Evolutionary conservation across 768 basidiomycete species (phyloP).

Genomic region (Lyophyllum atratum): DNA sequence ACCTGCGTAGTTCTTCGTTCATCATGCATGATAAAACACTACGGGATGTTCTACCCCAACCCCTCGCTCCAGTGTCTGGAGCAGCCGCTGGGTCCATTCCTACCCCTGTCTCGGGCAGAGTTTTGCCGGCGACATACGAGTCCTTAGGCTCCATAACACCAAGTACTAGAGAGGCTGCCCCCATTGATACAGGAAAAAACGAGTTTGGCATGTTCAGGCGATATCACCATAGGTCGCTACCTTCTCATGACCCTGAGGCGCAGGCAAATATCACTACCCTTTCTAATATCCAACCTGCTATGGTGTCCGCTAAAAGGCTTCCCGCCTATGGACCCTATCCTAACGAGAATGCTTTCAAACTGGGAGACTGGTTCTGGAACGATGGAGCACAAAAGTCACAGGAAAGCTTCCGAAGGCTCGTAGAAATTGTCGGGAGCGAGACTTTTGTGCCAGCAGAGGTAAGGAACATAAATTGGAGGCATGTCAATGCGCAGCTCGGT

Average conservation of each 20-base stretch:
- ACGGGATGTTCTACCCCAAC: background rate
- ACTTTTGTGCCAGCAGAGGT: slow-evolving; percentile 9
- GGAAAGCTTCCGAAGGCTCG: slow-evolving; percentile 12
- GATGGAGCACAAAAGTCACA: slow-evolving; percentile 19
- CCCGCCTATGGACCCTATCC: slow-evolving; percentile 8
- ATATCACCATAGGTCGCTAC: background rate
- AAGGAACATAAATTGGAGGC: slow-evolving; percentile 3
- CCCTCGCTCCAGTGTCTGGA: background rate
- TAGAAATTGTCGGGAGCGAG: slow-evolving; percentile 6
- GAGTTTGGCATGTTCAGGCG: slow-evolving; percentile 3
- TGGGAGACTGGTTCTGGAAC: slow-evolving; percentile 23
- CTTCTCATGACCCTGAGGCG: slow-evolving; percentile 9
- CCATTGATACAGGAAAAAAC: background rate
- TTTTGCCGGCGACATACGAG: background rate
- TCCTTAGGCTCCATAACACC: background rate
- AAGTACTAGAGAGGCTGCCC: background rate
- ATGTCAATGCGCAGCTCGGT: slow-evolving; percentile 2
- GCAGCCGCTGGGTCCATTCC: background rate
- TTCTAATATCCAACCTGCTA: background rate
- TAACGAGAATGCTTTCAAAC: slow-evolving; percentile 14
- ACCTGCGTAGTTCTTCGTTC: background rate
- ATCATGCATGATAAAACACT: background rate
- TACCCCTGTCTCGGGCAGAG: background rate
- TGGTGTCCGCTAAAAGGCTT: background rate
- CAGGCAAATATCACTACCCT: background rate